Base-by-base conservation (phyloP, 495 filamentous ascomycete genomes). In the Penicillium steckii region DNA sequence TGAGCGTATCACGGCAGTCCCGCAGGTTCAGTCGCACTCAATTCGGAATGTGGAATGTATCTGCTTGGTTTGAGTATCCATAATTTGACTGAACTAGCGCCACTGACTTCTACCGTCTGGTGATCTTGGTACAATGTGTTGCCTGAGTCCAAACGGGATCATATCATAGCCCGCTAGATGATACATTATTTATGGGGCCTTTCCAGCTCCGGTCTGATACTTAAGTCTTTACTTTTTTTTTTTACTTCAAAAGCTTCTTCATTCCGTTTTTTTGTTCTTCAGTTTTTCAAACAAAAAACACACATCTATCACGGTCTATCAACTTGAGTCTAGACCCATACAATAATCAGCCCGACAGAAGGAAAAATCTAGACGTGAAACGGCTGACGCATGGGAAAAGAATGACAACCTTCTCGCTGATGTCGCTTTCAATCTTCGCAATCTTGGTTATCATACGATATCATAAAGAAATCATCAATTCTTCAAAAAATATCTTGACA, bases 381-480 rank as follows among this genome's bases (percentile, higher is more conserved):
- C 33, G 33, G 33, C 8, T 13, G 43, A 43, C 46, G 35, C 38
- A 65, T 59, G 61, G 52, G 46, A 47, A 46, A 53, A 69, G 59
- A 45, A 65, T 60, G 71, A 65, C 62, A 69, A 67, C 26, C 57
- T 50, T 64, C 48, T 66, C 69, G 64, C 74, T 66, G 52, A 48
- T 61, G 65, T 52, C 58, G 57, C 38, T 70, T 63, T 56, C 65
- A 44, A 50, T 72, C 60, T 30, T 68, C 53, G 48, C 80, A 65
- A 25, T 76, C 60, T 23, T 79, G 64, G 41, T 74, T 53, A 38
- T 76, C 64, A 38, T 81, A 65, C 15, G 73, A 71, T 46, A 78
- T 68, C 46, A 71, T 52, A 55, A 75, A 72, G 19, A 65, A 50
- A 25, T 60, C 50, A 26, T 70, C 8, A 35, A 53, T 25, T 60